These are phyloP conservation scores for Leccinum fallax DNA, from an alignment of 1,284 basidiomycete genomes.

Conservation along the genomic window DNA sequence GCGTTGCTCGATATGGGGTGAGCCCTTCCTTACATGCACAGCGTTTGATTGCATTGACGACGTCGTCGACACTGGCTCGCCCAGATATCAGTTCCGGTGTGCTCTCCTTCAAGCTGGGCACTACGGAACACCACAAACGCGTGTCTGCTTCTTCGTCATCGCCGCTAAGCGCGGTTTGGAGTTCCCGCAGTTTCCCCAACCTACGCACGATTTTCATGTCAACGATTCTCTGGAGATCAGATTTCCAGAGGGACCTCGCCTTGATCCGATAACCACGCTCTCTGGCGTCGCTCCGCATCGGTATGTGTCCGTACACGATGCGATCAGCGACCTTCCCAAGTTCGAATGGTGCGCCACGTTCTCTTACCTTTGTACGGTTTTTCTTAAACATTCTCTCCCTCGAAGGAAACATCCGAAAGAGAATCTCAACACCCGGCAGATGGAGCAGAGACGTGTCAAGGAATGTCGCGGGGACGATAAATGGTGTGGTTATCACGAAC, in stretches of 20 bases:
- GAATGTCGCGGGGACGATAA: conserved; percentile 39
- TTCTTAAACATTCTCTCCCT: conserved; percentile 15
- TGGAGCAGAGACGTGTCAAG: conserved; percentile 26
- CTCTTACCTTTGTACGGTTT: not conserved
- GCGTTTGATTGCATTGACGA: not conserved
- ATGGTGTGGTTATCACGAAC: conserved; percentile 44
- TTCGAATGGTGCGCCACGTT: conserved; percentile 64
- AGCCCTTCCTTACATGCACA: conserved; percentile 10
- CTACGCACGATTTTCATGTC: conserved; percentile 63
- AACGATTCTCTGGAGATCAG: conserved; percentile 49
- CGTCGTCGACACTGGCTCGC: not conserved
- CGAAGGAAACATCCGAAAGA: conserved; percentile 27
- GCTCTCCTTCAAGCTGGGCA: conserved; percentile 67
- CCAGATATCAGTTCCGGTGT: conserved; percentile 69
- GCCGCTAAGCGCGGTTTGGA: conserved; percentile 55
- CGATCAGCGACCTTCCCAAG: conserved; percentile 64
- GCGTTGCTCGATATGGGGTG: conserved; percentile 65
- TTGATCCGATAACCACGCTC: conserved; percentile 49
- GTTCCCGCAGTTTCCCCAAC: conserved; percentile 66
- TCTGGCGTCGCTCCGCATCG: conserved; percentile 53
- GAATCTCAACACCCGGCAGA: conserved; percentile 10
- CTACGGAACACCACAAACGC: conserved; percentile 71
- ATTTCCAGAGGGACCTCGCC: conserved; percentile 41
- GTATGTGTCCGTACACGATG: conserved; percentile 62
- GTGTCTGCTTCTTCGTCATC: conserved; percentile 70